Evolutionary conservation across 345 rosid species (phyloP), one percentile per base, ranked within the genome.

Genomic region (Eutrema yunnanense): DNA sequence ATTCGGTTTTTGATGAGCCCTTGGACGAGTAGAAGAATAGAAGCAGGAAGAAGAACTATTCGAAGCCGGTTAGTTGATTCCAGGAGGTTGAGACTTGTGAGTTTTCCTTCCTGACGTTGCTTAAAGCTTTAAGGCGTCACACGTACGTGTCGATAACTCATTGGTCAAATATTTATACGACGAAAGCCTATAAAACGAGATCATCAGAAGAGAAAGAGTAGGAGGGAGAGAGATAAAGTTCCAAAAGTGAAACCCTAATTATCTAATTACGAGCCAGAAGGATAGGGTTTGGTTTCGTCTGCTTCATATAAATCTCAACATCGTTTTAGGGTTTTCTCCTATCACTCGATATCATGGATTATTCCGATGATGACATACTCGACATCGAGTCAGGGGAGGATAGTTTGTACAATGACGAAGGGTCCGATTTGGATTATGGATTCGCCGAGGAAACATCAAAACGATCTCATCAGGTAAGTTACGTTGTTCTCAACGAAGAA

Each of bases 381-480:
- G 88, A 75, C 73, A 71, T 66, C 32, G 92, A 83, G 38, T 84
- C 90, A 29, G 52, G 71, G 9, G 96, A 88, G 13, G 92, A 86
- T 29, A 83, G 84, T 36, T 81, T 75, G 73, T 83, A 81, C 82
- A 82, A 84, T 74, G 90, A 90, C 22, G 80, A 84, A 47, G 80
- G 67, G 33, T 73, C 26, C 4, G 79, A 75, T 1, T 56, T 22
- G 8, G 86, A 76, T 12, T 81, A 75, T 61, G 88, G 67, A 47
- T 82, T 68, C 72, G 68, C 76, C 57, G 90, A 81, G 36, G 84
- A 47, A 51, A 82, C 47, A 5, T 64, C 80, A 7, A 77, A 72
- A 1, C 84, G 77, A 38, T 42, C 67, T 4, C 83, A 89, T 3
- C 83, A 89, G 92, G 74, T 69, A 86, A 77, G 78, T 73, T 92